Base-by-base conservation (phyloP, 371 early-diverging fungal genomes). In the Actinomucor elegans region DNA sequence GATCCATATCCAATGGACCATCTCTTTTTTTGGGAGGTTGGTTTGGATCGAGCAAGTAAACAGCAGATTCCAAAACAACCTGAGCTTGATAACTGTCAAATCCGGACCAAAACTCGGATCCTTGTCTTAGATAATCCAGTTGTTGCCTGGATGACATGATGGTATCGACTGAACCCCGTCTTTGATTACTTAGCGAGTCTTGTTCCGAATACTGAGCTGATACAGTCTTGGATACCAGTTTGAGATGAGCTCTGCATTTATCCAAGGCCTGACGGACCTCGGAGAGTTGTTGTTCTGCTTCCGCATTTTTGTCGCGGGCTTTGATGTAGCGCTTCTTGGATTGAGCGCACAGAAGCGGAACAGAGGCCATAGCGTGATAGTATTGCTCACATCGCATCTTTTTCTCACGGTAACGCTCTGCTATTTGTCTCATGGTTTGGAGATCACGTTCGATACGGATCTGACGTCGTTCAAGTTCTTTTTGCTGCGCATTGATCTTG, bases 221-320 rank as follows among this genome's bases (percentile, higher is more conserved):
- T 10, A 57, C 20, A 10, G 43, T 48, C 34, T 61, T 54, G 18
- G 61, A 35, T 4, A 61, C 45, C 4, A 43, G 49, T n/a, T 41
- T 55, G 3, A 59, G 33, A 18, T 56, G 41, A 11, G 57, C 53
- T 27, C 52, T 53, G 52, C 63, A 59, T 3, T 52, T 48, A 17
- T 67, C 67, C n/a, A 69, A 47, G 7, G 61, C 58, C 5, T 59
- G 32, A 0, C 70, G 67, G 29, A 64, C 31, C 15, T 69, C 65
- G 12, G 73, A 67, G 1, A 75, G 43, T 31, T 61, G 56, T 38
- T 75, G 70, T 33, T 75, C 76, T n/a, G 61, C 60, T n/a, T 35
- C 50, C 15, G 53, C 43, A 32, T 69, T 64, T 27, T 57, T 65
- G 57, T 69, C 61, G 8, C 70, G 57, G 5, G 76, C 76, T 35